Evolutionary conservation across 176 grass and related monocot species (phyloP).

Genomic region (Cenchrus americanus): DNA sequence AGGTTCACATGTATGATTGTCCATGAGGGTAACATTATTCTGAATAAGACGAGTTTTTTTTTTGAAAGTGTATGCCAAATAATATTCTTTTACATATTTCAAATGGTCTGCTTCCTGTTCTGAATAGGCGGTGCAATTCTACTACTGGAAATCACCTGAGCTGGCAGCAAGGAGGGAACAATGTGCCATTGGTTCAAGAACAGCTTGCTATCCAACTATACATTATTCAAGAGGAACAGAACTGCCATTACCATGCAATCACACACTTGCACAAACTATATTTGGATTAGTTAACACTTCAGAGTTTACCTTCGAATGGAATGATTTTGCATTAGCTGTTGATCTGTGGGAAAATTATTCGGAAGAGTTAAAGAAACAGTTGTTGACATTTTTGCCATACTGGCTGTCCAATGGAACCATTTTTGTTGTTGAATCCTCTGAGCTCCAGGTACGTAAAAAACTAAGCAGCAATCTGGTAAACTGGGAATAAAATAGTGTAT

Average conservation of each 20-base stretch:
- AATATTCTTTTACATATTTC: conserved; percentile 1
- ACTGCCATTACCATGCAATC: conserved; percentile 47
- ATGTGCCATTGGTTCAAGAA: conserved; percentile 28
- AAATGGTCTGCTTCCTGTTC: background rate
- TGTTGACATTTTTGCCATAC: conserved; percentile 52
- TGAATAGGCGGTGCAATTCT: conserved; percentile 78
- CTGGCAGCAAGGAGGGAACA: conserved; percentile 46
- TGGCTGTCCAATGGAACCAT: conserved; percentile 71
- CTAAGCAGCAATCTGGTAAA: background rate
- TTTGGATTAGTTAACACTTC: conserved; percentile 42
- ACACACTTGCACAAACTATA: conserved; percentile 55
- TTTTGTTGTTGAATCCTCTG: conserved; percentile 52
- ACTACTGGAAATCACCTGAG: conserved; percentile 72
- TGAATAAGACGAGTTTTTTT: background rate
- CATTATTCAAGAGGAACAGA: conserved; percentile 51
- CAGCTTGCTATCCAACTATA: conserved; percentile 20
- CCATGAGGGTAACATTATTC: background rate
- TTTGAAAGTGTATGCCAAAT: background rate
- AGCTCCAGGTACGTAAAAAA: conserved; percentile 40
- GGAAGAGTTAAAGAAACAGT: conserved; percentile 54
- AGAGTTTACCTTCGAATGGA: conserved; percentile 53
- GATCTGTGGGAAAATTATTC: conserved; percentile 71
- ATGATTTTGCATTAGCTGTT: conserved; percentile 60
- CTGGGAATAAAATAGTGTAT: background rate
- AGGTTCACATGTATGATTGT: background rate